Evolutionary conservation across 768 basidiomycete genomes (phyloP), one percentile per base, ranked within the genome.

Genomic region (Tylopilus felleus): DNA sequence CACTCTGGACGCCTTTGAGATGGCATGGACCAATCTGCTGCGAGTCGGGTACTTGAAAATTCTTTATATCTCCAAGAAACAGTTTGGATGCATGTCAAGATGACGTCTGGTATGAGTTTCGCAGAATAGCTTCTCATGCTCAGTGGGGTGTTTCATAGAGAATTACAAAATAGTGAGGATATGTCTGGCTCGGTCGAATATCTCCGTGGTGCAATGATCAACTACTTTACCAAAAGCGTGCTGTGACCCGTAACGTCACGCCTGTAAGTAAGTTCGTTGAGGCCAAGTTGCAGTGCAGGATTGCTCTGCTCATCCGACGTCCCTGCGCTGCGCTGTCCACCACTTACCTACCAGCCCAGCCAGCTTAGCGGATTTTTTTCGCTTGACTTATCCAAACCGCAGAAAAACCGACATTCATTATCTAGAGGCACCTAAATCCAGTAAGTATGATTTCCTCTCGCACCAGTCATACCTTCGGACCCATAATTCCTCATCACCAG

Each of bases 231-330:
- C 54, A 56, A 62, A 66, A 68, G 50, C 33, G 69, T 60, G 47
- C 48, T 54, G 69, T 71, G 69, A 71, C 69, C n/a, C 17, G 67
- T 62, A 66, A 71, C 70, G 71, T 71, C 69, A 71, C 69, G 58
- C 59, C 29, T 41, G 66, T 70, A 72, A 71, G 69, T 71, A 71
- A 64, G 69, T 71, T 71, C 69, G 65, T 67, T 54, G 59, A 49
- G 58, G 56, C 63, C n/a, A n/a, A n/a, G 13, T 53, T 59, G 59
- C 51, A 12, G 58, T 71, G 55, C 59, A 61, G 57, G 60, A 60
- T 64, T 64, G 49, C 62, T 61, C 59, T 71, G 55, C 29, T 47
- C 61, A 58, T 58, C 60, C 61, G 49, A 60, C 65, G 33, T 52
- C 65, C 44, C 42, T 60, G 58, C 21, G 49, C 41, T 58, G 53